A percentile compares a stretch with the other conserved stretches of the same genome.
phyloP scores from a whole-genome alignment of 805 yeast genomes.

The Ogataea pini region DNA sequence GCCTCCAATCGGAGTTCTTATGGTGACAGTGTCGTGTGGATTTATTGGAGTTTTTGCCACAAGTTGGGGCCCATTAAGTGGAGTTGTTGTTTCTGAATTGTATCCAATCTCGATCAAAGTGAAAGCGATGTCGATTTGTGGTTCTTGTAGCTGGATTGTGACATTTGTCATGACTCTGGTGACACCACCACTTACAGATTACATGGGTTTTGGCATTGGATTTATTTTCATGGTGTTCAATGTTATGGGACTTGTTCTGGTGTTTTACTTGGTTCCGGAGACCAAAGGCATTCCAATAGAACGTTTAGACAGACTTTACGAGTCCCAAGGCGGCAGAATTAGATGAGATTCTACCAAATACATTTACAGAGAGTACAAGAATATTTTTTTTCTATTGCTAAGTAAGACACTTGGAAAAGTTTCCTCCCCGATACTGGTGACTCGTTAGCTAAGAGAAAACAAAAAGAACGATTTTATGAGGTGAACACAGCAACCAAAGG shows the following conservation, averaged over 20 bases:
- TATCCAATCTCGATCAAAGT: constrained; percentile 64
- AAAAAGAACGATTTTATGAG: too few relatives aligned
- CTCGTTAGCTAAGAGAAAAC: too few relatives aligned
- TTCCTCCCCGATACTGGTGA: too few relatives aligned
- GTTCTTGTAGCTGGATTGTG: constrained; percentile 64
- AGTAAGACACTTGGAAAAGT: too few relatives aligned
- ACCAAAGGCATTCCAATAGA: constrained; percentile 29
- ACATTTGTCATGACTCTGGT: constrained; percentile 64
- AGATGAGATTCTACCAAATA: background rate
- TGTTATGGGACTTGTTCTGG: constrained; percentile 26
- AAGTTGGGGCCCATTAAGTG: constrained; percentile 76
- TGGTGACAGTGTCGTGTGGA: constrained; percentile 54
- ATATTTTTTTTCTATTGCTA: background rate
- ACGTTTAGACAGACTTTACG: constrained; percentile 28
- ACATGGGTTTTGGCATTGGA: constrained; percentile 68
- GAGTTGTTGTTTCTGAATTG: constrained; percentile 62
- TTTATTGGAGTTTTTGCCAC: constrained; percentile 66
- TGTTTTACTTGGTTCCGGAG: constrained; percentile 35
- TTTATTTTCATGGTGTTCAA: constrained; percentile 46
- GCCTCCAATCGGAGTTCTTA: constrained; percentile 51
- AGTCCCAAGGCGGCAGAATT: background rate
- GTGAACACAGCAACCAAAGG: background rate
- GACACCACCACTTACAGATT: constrained; percentile 64
- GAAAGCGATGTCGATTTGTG: constrained; percentile 54
- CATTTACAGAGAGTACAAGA: too few relatives aligned